Evolutionary conservation across 352 stramenopile genomes (phyloP).

Genomic region (Elongisporangium prolatum): DNA sequence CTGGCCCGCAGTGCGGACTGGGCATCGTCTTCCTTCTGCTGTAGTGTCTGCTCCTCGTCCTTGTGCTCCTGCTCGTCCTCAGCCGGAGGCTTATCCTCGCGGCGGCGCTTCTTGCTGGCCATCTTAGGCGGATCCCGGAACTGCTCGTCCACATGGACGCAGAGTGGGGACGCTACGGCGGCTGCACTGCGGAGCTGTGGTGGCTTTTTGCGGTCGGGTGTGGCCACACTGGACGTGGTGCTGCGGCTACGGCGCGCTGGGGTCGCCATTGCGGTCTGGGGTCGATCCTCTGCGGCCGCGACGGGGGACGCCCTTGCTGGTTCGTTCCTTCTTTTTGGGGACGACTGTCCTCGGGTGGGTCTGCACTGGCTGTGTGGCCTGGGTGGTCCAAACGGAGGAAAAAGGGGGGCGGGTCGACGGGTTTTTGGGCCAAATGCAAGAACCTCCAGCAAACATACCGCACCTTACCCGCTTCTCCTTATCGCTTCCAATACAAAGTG

Average conservation of each 20-base stretch:
- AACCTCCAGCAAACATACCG: neutral
- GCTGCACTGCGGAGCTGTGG: neutral
- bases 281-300: neutral
- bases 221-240: neutral
- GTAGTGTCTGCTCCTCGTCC: slow-evolving; percentile 16
- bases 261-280: neutral
- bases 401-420: neutral
- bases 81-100: slow-evolving; percentile 19
- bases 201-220: neutral
- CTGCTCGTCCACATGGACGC: neutral
- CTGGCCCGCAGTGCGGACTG: slow-evolving; percentile 22
- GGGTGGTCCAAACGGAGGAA: neutral
- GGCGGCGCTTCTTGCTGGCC: slow-evolving; percentile 1
- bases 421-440: neutral
- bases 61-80: slow-evolving; percentile 10
- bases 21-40: slow-evolving; percentile 18
- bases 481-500: neutral
- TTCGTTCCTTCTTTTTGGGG: neutral
- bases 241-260: neutral
- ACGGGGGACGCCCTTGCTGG: neutral
- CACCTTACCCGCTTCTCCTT: neutral
- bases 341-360: neutral
- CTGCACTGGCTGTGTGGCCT: neutral
- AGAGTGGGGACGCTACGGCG: neutral
- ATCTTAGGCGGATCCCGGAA: neutral